These are phyloP conservation scores for Leishmania arabica DNA, from an alignment of 208 protist species.

Conservation along the genomic window DNA sequence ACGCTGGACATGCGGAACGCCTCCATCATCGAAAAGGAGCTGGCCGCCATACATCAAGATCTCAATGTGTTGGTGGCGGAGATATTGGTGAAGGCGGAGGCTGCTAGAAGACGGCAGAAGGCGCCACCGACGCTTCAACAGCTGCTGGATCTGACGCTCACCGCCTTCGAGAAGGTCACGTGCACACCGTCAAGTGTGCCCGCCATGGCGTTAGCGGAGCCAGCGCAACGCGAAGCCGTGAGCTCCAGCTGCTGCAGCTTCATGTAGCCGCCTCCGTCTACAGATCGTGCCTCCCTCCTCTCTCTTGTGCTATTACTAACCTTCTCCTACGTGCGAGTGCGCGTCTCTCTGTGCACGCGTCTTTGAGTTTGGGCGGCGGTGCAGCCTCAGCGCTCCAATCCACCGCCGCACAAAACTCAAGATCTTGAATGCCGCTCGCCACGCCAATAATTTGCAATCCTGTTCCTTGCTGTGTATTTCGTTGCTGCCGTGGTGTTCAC, in stretches of 20 bases:
- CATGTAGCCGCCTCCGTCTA: slow-evolving; percentile 28
- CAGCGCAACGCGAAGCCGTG: slow-evolving; percentile 26
- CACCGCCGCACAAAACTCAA: background rate
- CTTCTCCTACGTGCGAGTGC: background rate
- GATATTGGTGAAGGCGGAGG: slow-evolving; percentile 55
- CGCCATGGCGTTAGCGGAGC: slow-evolving; percentile 48
- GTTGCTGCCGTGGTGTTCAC: background rate
- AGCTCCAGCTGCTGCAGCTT: slow-evolving; percentile 38
- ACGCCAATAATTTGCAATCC: background rate
- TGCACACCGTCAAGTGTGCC: slow-evolving; percentile 42
- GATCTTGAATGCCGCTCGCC: background rate
- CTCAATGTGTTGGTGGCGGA: slow-evolving; percentile 71
- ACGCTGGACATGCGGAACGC: slow-evolving; percentile 52
- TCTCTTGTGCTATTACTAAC: background rate
- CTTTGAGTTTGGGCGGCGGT: background rate
- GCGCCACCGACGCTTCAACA: slow-evolving; percentile 52
- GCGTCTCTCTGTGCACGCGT: background rate
- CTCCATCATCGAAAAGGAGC: slow-evolving; percentile 46
- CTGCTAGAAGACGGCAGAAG: slow-evolving; percentile 24
- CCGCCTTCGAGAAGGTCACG: slow-evolving; percentile 48
- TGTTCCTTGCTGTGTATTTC: background rate
- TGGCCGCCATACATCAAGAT: slow-evolving; percentile 59
- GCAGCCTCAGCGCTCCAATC: background rate
- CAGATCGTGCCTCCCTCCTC: background rate
- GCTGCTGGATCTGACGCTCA: slow-evolving; percentile 66